These are phyloP conservation scores for Cyphellophora attinorum DNA, from an alignment of 2,329 filamentous ascomycete genomes.

Conservation along the genomic window DNA sequence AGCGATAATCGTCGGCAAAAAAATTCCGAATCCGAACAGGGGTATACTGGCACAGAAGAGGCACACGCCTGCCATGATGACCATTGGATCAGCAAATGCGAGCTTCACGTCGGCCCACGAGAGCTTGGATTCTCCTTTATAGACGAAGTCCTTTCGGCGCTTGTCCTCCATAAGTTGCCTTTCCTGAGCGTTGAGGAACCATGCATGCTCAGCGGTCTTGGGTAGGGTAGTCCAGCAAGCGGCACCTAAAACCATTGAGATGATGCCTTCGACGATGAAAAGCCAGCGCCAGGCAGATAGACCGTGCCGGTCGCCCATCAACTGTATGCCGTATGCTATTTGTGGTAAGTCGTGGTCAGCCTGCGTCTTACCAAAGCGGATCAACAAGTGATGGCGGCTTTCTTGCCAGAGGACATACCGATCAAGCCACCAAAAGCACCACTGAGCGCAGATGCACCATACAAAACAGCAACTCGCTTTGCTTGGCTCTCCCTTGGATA, in stretches of 20 bases:
- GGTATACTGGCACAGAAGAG: slow-evolving; percentile 22
- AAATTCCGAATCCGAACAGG: slow-evolving; percentile 1
- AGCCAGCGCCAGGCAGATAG: slow-evolving; percentile 17
- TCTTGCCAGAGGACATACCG: slow-evolving; percentile 50
- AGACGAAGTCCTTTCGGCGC: slow-evolving; percentile 20
- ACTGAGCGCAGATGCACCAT: slow-evolving; percentile 17
- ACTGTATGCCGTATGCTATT: slow-evolving; percentile 3
- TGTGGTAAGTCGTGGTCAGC: too few species aligned
- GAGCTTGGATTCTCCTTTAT: slow-evolving; percentile 20
- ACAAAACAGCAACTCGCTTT: slow-evolving; percentile 19
- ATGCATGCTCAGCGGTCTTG: slow-evolving; percentile 1
- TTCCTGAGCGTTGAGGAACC: slow-evolving; percentile 2
- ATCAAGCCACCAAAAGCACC: slow-evolving; percentile 45
- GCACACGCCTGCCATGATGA: slow-evolving; percentile 10
- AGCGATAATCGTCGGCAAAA: slow-evolving; percentile 2
- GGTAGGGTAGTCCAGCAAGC: background rate
- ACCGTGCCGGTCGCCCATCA: slow-evolving; percentile 2
- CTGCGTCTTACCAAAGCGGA: too few species aligned
- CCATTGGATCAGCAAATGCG: slow-evolving; percentile 3
- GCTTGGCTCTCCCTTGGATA: background rate
- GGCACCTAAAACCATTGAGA: slow-evolving; percentile 1
- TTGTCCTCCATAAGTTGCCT: slow-evolving; percentile 3
- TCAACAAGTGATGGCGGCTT: slow-evolving; percentile 42
- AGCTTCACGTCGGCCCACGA: slow-evolving; percentile 9
- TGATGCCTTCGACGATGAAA: slow-evolving; percentile 22